Evolutionary conservation across 495 filamentous ascomycete genomes (phyloP), one percentile per base, ranked within the genome.

Genomic region (Lentithecium fluviatile): DNA sequence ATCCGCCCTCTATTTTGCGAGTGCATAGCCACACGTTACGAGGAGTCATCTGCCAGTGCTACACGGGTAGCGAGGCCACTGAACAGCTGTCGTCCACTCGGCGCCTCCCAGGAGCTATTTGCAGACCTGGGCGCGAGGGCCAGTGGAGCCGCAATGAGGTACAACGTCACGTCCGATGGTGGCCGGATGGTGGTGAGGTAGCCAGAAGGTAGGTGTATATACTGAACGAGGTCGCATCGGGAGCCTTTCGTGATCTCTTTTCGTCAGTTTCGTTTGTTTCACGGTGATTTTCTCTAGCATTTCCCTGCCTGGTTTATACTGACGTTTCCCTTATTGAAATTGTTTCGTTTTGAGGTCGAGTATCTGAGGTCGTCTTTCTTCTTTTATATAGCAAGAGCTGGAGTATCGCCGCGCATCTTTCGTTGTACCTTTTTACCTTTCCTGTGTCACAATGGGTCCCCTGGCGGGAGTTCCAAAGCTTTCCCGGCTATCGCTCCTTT

Each of bases 401-500:
- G 29, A 43, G 11, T 6, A 25, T 24, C 23, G 13, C 29, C 25
- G 23, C 20, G 6, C 34, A 5, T 25, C 20, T 36, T n/a, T 36
- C 49, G 10, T 21, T 26, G 21, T 25, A 17, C 24, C 23, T 26
- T 26, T 26, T 6, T 40, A 34, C 17, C 15, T 34, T 34, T 43
- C 51, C 17, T 15, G 13, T 12, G 13, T 48, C 59, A 36, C 48
- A 25, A 62, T 62, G 59, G 59, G 51, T 56, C 59, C 59, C 43
- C 48, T 43, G 59, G 46, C 25, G 46, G 52, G 55, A 43, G 29
- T 53, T 26, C 23, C 45, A 34, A 64, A 58, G 61, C 55, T 58
- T 26, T 71, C 55, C 50, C 56, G 58, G 62, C 63, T 75, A 17
- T 62, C 69, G 10, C 59, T 70, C 8, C 40, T 73, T 50, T 73